Base-by-base conservation (phyloP, 75 land plant genomes). In the Pinus taeda region DNA sequence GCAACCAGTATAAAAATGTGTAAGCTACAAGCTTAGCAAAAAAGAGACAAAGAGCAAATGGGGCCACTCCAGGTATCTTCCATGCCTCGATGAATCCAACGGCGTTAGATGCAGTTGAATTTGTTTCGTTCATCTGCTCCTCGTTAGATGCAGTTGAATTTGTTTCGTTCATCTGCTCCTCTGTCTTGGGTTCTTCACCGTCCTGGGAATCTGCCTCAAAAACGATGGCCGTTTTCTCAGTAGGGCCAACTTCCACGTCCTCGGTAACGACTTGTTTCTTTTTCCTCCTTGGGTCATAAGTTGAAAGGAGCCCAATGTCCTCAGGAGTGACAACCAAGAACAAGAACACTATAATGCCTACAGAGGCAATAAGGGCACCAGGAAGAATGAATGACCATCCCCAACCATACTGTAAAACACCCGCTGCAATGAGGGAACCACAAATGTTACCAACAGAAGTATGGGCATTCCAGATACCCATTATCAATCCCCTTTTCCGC, bases 1-100 rank as follows among this genome's bases (percentile, higher is more conserved):
- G 99, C 39, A 94, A 90, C 99, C 99, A 94, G 74, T 97, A 94
- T 45, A 94, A 85, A 75, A 97, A 97, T 8, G 99, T 97, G 77
- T 97, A 97, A 18, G 98, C 98, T 42, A 96, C 99, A 79, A 96
- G 76, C 80, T 96, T 96, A 22, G 95, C 79, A 82, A 96, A 96
- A 80, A 96, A 96, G 63, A 96, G 88, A 59, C 95, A 96, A 14
- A 96, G 63, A 55, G 99, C 95, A 85, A 86, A 96, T 17, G 99
- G 89, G 3, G 93, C 98, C 45, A 97, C 99, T 3, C 99, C 99
- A 2, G 99, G 98, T 18, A 97, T 97, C 78, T 71, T 86, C 98
- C 95, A 97, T 45, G 98, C 99, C 80, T 87, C 86, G 30, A 95
- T 17, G 64, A 97, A 97, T 3, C 98, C 93, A 13, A 97, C 87